Conservation (phyloP, 768 basidiomycete species). For the Rhodotorula babjevae region DNA sequence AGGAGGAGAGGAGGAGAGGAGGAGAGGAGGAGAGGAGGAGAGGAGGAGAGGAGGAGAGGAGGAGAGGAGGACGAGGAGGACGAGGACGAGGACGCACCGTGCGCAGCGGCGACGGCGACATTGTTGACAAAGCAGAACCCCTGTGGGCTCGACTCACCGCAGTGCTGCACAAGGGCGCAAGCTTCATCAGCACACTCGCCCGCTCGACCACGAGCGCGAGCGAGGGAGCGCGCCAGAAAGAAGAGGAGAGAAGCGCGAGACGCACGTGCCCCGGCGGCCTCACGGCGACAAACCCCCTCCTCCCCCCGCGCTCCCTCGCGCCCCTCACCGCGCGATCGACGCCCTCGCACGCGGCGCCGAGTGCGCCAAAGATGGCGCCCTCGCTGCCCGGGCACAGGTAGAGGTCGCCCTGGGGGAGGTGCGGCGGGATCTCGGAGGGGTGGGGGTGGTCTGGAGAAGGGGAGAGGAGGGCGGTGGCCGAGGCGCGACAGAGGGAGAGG, state of each 20-base stretch:
- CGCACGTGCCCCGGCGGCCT: conserved; percentile 66
- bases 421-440: conserved; percentile 69
- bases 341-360: conserved; percentile 81
- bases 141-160: conserved; percentile 78
- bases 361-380: conserved; percentile 70
- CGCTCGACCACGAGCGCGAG: no score
- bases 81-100: conserved; percentile 56
- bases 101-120: conserved; percentile 79
- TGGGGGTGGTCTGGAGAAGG: no score
- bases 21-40: background rate
- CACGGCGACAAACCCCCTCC: conserved; percentile 70
- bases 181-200: no score
- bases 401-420: conserved; percentile 69
- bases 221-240: background rate
- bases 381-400: conserved; percentile 76
- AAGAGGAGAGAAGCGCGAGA: background rate
- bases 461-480: conserved; percentile 51
- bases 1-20: no score
- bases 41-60: background rate
- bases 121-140: conserved; percentile 98
- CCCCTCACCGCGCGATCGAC: conserved; percentile 67
- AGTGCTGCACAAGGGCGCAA: conserved; percentile 59
- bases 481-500: conserved; percentile 1
- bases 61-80: conserved; percentile 1
- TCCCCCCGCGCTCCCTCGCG: background rate